Evolutionary conservation across 768 basidiomycete species (phyloP).

Genomic region (Rhodotorula sphaerocarpa): DNA sequence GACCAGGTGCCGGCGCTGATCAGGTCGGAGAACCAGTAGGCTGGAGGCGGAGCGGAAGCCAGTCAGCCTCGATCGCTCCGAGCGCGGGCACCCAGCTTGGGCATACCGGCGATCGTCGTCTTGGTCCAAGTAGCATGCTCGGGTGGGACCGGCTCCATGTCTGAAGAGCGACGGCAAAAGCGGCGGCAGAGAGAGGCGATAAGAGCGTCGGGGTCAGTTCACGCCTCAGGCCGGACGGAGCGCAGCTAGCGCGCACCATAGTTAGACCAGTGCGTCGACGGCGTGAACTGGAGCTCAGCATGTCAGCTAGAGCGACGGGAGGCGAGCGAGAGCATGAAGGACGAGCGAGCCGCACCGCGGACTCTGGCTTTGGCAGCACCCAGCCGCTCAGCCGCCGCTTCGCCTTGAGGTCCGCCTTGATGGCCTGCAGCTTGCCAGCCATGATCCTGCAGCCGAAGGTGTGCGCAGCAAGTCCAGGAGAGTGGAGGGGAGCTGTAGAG

Average conservation of each 20-base stretch:
- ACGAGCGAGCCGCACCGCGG: slow-evolving; percentile 9
- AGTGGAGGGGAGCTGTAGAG: no score
- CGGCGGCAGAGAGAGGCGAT: no score
- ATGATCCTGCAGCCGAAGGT: no score
- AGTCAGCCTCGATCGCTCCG: neutral
- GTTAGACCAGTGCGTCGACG: slow-evolving; percentile 6
- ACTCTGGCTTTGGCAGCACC: slow-evolving; percentile 9
- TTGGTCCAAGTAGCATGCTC: slow-evolving; percentile 14
- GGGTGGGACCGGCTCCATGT: slow-evolving; percentile 8
- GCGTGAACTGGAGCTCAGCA: slow-evolving; percentile 13
- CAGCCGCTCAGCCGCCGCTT: neutral
- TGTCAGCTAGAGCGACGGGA: neutral
- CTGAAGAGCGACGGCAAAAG: neutral
- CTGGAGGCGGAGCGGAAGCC: neutral
- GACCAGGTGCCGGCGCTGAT: slow-evolving; percentile 14
- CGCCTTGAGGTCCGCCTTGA: slow-evolving; percentile 10
- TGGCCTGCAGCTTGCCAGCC: neutral
- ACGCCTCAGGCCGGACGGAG: neutral
- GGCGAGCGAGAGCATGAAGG: neutral
- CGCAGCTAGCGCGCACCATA: neutral
- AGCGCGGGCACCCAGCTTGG: no score
- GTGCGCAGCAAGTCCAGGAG: no score
- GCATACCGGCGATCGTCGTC: neutral
- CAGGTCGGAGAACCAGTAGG: slow-evolving; percentile 22
- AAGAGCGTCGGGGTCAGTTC: neutral